Conservation (phyloP, 2,329 filamentous ascomycete species). For the Chaetomium olivaceum region DNA sequence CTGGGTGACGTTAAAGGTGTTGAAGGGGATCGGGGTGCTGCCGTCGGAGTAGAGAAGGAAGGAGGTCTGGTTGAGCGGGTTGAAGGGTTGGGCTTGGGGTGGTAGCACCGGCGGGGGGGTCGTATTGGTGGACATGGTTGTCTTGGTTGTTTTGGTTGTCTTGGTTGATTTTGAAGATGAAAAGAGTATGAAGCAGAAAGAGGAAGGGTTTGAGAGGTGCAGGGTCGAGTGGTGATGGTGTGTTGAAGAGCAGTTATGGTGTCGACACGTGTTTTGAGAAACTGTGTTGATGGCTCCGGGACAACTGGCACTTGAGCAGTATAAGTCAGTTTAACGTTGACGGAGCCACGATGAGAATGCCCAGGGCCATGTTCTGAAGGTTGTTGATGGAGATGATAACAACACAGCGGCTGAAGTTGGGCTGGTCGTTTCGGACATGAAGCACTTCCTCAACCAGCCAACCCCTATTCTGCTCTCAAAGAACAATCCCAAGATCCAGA, state of each 20-base stretch:
- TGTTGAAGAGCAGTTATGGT: neutral
- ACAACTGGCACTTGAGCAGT: neutral
- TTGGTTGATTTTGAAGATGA: neutral
- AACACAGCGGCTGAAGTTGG: neutral
- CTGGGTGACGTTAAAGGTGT: conserved; percentile 40
- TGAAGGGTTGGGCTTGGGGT: conserved; percentile 32
- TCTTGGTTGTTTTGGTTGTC: neutral
- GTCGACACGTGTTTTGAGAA: neutral
- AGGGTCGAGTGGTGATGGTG: neutral
- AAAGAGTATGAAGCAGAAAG: neutral
- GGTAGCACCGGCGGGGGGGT: neutral
- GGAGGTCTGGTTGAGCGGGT: conserved; percentile 42
- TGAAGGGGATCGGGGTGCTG: conserved; percentile 36
- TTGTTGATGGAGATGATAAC: neutral
- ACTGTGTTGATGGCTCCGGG: neutral
- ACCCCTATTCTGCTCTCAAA: conserved; percentile 16
- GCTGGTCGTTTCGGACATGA: neutral
- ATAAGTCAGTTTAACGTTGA: neutral
- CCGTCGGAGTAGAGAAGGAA: conserved; percentile 40
- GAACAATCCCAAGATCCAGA: conserved; percentile 17
- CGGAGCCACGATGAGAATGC: neutral
- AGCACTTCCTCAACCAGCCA: neutral
- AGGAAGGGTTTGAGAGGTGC: neutral
- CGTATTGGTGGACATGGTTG: neutral
- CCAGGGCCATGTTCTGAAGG: neutral